These are phyloP conservation scores for Pterocarpus macrocarpus DNA, from an alignment of 306 rosid genomes.

Conservation along the genomic window DNA sequence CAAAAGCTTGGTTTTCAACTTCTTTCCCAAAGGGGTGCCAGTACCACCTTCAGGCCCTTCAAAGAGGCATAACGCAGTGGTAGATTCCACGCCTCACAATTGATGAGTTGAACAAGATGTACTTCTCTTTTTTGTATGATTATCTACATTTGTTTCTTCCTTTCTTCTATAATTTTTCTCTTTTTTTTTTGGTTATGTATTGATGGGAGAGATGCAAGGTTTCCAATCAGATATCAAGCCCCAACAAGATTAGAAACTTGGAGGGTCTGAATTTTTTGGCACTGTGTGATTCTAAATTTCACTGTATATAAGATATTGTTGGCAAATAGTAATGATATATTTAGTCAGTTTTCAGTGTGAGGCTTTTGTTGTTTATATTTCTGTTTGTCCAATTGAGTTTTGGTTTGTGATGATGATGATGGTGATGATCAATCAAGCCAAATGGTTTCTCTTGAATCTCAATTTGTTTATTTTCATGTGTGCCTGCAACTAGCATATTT, in stretches of 20 bases:
- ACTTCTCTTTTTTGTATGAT: not conserved
- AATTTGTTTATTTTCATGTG: slow-evolving; percentile 18
- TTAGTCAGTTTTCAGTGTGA: slow-evolving; percentile 40
- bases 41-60: slow-evolving; percentile 95
- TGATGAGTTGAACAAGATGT: slow-evolving; percentile 40
- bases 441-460: slow-evolving; percentile 38
- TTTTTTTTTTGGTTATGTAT: slow-evolving; percentile 29
- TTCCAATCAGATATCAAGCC: slow-evolving; percentile 50
- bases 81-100: slow-evolving; percentile 66
- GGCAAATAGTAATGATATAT: slow-evolving; percentile 37
- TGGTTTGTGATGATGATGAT: slow-evolving; percentile 15
- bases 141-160: not conserved
- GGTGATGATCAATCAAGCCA: slow-evolving; percentile 15
- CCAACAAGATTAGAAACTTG: slow-evolving; percentile 39
- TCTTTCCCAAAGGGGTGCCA: slow-evolving; percentile 75
- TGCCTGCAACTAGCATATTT: slow-evolving; percentile 6
- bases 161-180: not conserved
- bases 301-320: slow-evolving; percentile 49
- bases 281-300: slow-evolving; percentile 37
- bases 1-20: slow-evolving; percentile 65
- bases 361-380: not conserved
- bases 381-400: slow-evolving; percentile 29
- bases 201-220: slow-evolving; percentile 39
- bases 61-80: slow-evolving; percentile 73
- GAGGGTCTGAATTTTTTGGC: slow-evolving; percentile 40